These are phyloP conservation scores for Euphrasia confusa DNA, from an alignment of 257 asterid species.

Conservation along the genomic window DNA sequence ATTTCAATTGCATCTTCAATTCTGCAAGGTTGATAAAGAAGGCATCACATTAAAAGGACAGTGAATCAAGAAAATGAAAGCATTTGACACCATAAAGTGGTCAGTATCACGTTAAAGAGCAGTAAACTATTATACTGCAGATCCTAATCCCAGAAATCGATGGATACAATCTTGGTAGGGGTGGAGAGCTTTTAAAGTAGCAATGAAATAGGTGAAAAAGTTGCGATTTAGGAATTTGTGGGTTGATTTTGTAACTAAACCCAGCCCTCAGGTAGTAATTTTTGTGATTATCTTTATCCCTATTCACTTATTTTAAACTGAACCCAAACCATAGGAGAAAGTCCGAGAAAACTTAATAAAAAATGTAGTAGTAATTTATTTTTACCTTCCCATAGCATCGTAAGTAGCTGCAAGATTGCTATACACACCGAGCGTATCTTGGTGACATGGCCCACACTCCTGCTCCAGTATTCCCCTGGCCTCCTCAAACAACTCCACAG, in stretches of 20 bases:
- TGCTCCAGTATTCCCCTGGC: constrained; percentile 86
- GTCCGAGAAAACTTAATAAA: background rate
- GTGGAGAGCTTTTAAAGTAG: background rate
- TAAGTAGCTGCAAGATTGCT: constrained; percentile 98
- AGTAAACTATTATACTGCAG: background rate
- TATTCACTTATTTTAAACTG: background rate
- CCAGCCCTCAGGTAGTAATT: background rate
- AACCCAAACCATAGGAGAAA: background rate
- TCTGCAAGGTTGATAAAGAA: constrained; percentile 36
- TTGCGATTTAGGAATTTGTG: background rate
- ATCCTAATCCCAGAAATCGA: background rate
- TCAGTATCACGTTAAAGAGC: background rate
- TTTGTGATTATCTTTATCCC: background rate
- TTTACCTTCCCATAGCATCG: constrained; percentile 99
- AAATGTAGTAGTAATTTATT: background rate
- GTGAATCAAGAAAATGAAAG: constrained; percentile 5
- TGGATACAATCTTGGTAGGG: background rate
- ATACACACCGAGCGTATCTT: constrained; percentile 94
- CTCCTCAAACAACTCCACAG: constrained; percentile 96
- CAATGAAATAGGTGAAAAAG: background rate
- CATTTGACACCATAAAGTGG: too few species aligned
- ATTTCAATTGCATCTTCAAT: constrained; percentile 97
- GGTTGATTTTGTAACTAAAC: background rate
- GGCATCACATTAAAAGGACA: background rate
- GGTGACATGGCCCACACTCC: constrained; percentile 92